Evolutionary conservation across 495 filamentous ascomycete genomes (phyloP).

Genomic region (Trypethelium eluteriae): DNA sequence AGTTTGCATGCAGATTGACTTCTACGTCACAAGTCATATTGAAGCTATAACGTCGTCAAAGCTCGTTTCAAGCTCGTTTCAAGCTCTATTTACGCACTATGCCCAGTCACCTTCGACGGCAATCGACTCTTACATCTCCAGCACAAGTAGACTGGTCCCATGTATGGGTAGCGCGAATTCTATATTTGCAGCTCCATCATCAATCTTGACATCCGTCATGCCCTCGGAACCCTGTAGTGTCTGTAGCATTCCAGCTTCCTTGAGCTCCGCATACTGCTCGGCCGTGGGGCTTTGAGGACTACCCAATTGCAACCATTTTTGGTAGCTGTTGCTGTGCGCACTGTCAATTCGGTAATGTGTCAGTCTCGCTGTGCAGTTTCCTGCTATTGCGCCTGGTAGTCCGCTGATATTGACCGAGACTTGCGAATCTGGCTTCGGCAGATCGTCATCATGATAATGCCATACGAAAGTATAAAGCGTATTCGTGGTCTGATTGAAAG

Average conservation of each 20-base stretch:
- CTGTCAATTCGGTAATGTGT: constrained; percentile 23
- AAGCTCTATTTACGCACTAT: too few species aligned
- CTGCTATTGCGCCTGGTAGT: not conserved
- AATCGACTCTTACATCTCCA: constrained; percentile 9
- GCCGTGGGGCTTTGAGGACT: constrained; percentile 18
- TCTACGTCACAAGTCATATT: too few species aligned
- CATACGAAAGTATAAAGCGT: constrained; percentile 19
- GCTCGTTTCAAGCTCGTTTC: too few species aligned
- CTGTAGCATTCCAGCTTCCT: constrained; percentile 21
- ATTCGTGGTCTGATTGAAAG: constrained; percentile 14
- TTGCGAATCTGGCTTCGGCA: constrained; percentile 22
- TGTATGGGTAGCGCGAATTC: constrained; percentile 21
- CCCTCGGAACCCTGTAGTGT: constrained; percentile 7
- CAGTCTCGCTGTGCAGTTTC: constrained; percentile 9
- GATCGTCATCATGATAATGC: constrained; percentile 23
- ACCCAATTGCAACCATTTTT: constrained; percentile 21
- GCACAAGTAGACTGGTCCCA: constrained; percentile 19
- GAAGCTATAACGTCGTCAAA: too few species aligned
- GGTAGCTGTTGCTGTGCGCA: constrained; percentile 21
- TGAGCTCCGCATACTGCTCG: constrained; percentile 19
- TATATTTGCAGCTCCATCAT: constrained; percentile 14
- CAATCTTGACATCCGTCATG: constrained; percentile 7
- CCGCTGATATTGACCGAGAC: constrained; percentile 15
- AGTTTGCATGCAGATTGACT: too few species aligned
- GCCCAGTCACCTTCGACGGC: too few species aligned